A percentile compares a stretch with the other conserved stretches of the same genome.
These are phyloP conservation scores for Pisolithus orientalis DNA, from an alignment of 768 basidiomycete genomes.

Conservation along the genomic window DNA sequence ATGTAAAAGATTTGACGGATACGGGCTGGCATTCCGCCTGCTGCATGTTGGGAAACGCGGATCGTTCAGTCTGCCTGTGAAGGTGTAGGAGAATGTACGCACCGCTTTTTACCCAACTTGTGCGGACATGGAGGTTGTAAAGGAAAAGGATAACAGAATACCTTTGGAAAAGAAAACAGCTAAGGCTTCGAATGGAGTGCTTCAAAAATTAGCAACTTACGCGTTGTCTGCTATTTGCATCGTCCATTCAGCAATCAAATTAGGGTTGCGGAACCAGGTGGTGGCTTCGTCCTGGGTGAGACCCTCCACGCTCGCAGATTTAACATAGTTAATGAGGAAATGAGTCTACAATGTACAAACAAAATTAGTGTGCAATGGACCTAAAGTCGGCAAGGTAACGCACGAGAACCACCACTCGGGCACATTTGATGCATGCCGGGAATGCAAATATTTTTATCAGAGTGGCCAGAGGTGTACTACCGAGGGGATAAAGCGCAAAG, in stretches of 20 bases:
- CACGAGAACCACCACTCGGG: neutral
- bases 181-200: neutral
- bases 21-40: slow-evolving; percentile 9
- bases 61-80: slow-evolving; percentile 9
- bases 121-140: neutral
- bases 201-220: slow-evolving; percentile 14
- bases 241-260: slow-evolving; percentile 25
- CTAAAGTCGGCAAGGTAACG: neutral
- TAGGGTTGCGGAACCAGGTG: slow-evolving; percentile 3
- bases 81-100: no score
- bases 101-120: no score
- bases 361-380: neutral
- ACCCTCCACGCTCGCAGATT: neutral
- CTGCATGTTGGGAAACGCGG: neutral
- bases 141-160: slow-evolving; percentile 25
- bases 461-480: slow-evolving; percentile 7
- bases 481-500: slow-evolving; percentile 23
- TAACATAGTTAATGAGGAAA: neutral
- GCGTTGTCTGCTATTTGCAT: slow-evolving; percentile 29
- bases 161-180: slow-evolving; percentile 3
- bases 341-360: neutral
- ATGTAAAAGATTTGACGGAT: slow-evolving; percentile 26
- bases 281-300: neutral
- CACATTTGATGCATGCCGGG: no score
- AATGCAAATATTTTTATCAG: slow-evolving; percentile 16